Percentiles rank a stretch among this genome's conserved stretches.
These are phyloP conservation scores for Phialocephala subalpina DNA, from an alignment of 2,329 filamentous ascomycete species.

Conservation along the genomic window DNA sequence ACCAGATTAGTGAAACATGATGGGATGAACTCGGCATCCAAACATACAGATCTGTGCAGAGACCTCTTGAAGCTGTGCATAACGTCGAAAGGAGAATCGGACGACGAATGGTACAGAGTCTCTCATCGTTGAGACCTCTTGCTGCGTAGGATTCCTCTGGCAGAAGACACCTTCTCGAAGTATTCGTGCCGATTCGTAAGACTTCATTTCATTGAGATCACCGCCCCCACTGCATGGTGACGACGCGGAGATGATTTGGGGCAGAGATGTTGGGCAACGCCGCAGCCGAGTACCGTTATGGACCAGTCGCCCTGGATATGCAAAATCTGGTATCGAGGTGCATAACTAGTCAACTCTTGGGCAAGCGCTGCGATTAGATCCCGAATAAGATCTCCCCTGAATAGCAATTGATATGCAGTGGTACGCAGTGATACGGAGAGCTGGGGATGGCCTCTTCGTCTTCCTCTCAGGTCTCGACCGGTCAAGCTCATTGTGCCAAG, in stretches of 20 bases:
- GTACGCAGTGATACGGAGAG: neutral
- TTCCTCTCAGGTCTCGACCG: neutral
- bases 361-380: constrained; percentile 2
- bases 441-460: neutral
- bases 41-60: constrained; percentile 3
- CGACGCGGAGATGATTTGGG: constrained; percentile 22
- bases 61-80: neutral
- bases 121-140: neutral
- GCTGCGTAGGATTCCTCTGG: neutral
- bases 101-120: neutral
- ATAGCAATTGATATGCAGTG: no score
- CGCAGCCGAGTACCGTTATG: constrained; percentile 2
- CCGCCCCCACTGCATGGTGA: constrained; percentile 25
- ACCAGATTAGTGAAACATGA: constrained; percentile 23
- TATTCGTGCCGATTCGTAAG: neutral
- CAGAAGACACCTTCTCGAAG: neutral
- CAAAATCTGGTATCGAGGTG: constrained; percentile 14
- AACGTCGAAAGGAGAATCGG: neutral
- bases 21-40: constrained; percentile 21
- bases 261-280: constrained; percentile 1
- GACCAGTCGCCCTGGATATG: neutral
- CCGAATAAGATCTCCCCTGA: constrained; percentile 10
- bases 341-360: constrained; percentile 1
- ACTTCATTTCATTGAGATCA: constrained; percentile 18
- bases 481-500: neutral